Conservation (phyloP, 805 yeast genomes). For the Lipomyces anomalus region DNA sequence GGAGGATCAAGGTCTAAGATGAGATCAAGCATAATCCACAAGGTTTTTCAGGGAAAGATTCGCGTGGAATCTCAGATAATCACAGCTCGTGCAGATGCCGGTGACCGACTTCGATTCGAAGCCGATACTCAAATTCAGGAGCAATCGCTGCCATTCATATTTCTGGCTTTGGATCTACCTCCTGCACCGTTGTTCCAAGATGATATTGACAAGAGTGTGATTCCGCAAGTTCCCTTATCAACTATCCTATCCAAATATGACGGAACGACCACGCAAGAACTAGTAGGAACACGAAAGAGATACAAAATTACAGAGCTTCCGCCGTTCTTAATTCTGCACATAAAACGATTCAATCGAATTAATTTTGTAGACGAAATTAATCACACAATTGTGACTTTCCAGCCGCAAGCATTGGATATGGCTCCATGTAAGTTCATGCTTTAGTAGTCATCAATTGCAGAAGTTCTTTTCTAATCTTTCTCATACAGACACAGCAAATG, state of each 20-base stretch:
- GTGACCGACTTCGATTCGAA: conserved; percentile 25
- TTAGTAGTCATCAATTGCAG: not conserved
- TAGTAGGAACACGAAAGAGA: conserved; percentile 35
- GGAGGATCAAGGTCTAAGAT: conserved; percentile 29
- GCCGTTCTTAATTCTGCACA: conserved; percentile 48
- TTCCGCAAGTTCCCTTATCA: conserved; percentile 42
- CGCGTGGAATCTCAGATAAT: conserved; percentile 32
- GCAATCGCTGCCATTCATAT: conserved; percentile 40
- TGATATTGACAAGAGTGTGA: conserved; percentile 40
- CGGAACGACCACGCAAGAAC: conserved; percentile 31
- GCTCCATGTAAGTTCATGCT: conserved; percentile 26
- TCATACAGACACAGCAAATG: conserved; percentile 11
- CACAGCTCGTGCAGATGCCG: conserved; percentile 27
- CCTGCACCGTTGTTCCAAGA: conserved; percentile 50
- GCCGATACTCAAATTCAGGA: conserved; percentile 24
- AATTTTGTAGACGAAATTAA: conserved; percentile 41
- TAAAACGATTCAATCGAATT: conserved; percentile 47
- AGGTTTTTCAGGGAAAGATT: conserved; percentile 52
- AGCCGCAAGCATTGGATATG: conserved; percentile 39
- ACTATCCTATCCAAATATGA: conserved; percentile 40
- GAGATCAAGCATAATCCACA: conserved; percentile 31
- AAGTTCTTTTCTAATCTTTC: not conserved
- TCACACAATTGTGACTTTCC: conserved; percentile 60
- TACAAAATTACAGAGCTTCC: conserved; percentile 46
- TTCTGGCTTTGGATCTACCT: conserved; percentile 57